A percentile compares a stretch with the other conserved stretches of the same genome.
Evolutionary conservation across 495 filamentous ascomycete genomes (phyloP).

Genomic region (Aspergillus egyptiacus): DNA sequence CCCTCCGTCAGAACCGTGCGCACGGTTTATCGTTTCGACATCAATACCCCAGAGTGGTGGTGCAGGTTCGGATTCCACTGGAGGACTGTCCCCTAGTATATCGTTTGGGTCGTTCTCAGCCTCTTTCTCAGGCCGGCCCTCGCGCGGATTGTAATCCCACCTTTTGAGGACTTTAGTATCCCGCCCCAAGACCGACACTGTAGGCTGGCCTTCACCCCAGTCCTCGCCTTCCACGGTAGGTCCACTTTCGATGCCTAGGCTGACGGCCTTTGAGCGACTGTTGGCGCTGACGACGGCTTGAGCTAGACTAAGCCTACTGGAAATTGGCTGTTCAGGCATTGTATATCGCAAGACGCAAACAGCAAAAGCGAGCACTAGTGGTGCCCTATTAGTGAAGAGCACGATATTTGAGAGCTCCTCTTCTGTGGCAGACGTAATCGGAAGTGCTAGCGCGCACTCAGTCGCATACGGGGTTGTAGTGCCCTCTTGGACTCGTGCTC

Average conservation of each 20-base stretch:
- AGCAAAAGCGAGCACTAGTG: conserved; percentile 75
- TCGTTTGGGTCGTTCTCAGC: conserved; percentile 13
- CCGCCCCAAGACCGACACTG: conserved; percentile 61
- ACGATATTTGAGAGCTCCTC: conserved; percentile 51
- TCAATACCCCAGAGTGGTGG: conserved; percentile 74
- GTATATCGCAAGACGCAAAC: conserved; percentile 66
- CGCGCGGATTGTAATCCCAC: conserved; percentile 66
- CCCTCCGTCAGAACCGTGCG: conserved; percentile 18
- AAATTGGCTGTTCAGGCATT: conserved; percentile 78
- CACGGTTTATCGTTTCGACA: conserved; percentile 55
- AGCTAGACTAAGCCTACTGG: conserved; percentile 68
- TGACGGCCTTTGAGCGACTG: conserved; percentile 66
- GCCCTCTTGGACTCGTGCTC: conserved; percentile 5
- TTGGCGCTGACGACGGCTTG: conserved; percentile 77
- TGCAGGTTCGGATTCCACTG: conserved; percentile 14
- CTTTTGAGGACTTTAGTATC: conserved; percentile 68
- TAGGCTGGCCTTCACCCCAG: conserved; percentile 70
- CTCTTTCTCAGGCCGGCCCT: conserved; percentile 28
- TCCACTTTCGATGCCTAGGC: conserved; percentile 62
- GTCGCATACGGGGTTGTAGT: conserved; percentile 51
- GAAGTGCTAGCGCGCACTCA: conserved; percentile 61
- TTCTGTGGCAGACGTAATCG: conserved; percentile 47
- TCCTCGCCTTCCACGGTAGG: conserved; percentile 63
- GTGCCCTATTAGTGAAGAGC: conserved; percentile 71
- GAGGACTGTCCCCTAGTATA: conserved; percentile 12